A percentile compares a stretch with the other conserved stretches of the same genome.
Conservation (phyloP, 768 basidiomycete species). For the Amanita phalloides region DNA sequence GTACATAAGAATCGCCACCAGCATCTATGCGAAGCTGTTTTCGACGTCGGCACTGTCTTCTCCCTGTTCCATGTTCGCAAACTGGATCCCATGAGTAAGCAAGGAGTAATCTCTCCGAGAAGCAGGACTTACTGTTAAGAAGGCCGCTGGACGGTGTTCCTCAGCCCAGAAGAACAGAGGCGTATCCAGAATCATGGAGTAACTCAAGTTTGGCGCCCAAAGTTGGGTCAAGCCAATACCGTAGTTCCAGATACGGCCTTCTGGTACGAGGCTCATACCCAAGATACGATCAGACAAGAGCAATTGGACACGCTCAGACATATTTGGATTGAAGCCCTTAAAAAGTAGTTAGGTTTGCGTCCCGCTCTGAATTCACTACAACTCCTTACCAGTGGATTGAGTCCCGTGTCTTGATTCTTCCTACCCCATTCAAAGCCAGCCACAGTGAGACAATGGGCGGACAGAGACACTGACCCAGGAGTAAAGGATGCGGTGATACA, state of each 20-base stretch:
- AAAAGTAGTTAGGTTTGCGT: constrained; percentile 7
- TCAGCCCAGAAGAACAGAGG: constrained; percentile 94
- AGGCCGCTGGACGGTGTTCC: constrained; percentile 88
- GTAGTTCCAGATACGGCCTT: constrained; percentile 95
- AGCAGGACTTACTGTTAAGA: constrained; percentile 63
- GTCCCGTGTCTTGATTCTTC: constrained; percentile 81
- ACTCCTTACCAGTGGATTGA: constrained; percentile 55
- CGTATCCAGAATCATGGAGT: constrained; percentile 82
- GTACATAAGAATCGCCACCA: neutral
- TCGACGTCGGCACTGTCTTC: constrained; percentile 95
- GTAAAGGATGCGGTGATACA: constrained; percentile 95
- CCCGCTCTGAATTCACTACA: neutral
- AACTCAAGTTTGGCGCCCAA: constrained; percentile 76
- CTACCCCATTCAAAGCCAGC: constrained; percentile 98
- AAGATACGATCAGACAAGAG: constrained; percentile 91
- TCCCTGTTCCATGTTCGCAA: constrained; percentile 81
- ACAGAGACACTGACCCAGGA: constrained; percentile 93
- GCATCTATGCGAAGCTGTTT: constrained; percentile 75
- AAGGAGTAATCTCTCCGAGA: neutral
- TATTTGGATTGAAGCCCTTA: constrained; percentile 93
- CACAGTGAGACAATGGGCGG: constrained; percentile 83
- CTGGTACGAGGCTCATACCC: constrained; percentile 91
- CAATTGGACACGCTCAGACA: constrained; percentile 93
- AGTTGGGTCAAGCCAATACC: constrained; percentile 88
- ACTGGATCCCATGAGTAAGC: constrained; percentile 31